Evolutionary conservation across 2,329 filamentous ascomycete genomes (phyloP), one percentile per base, ranked within the genome.

Genomic region (Fusarium sp.): DNA sequence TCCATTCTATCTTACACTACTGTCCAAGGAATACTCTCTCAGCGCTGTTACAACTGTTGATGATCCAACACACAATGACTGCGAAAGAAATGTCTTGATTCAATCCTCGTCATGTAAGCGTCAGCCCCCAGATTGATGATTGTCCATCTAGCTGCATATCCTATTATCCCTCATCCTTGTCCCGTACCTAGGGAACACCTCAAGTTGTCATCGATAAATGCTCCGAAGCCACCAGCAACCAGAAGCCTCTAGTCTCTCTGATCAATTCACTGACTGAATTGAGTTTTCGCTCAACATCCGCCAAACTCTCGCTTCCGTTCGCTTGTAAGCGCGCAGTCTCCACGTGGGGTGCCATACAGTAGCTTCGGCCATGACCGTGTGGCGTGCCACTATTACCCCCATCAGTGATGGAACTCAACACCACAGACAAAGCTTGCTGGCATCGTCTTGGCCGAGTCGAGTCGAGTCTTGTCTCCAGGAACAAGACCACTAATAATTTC

Each of bases 281-380:
- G 62, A 72, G 54, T 70, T 62, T 70, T 48, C 55, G 45, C 34
- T 66, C 49, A 42, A 54, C 58, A 66, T 64, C 59, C 59, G 58
- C 51, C 55, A 41, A 51, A 49, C 32, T 50, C 42, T 68, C 64
- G 50, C 59, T 71, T 59, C 57, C 41, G 59, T 63, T 64, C 61
- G 43, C 59, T 55, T 63, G 65, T 71, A 74, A 74, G 72, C 71
- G 63, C 65, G 63, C 55, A 68, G 37, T 67, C 69, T 65, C 72
- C 72, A 74, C 72, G 71, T 75, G 72, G 72, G 69, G 66, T 69
- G 42, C 58, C 34, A 51, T 43, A 23, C 63, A 58, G 34, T 37
- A 37, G 18, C 34, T 63, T 70, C 73, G 73, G 73, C 59, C 71
- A 68, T 74, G 64, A 48, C 73, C 73, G 73, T 73, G 42, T 53